Conservation (phyloP, 179 eudicot species). For the Spergularia azorica region DNA sequence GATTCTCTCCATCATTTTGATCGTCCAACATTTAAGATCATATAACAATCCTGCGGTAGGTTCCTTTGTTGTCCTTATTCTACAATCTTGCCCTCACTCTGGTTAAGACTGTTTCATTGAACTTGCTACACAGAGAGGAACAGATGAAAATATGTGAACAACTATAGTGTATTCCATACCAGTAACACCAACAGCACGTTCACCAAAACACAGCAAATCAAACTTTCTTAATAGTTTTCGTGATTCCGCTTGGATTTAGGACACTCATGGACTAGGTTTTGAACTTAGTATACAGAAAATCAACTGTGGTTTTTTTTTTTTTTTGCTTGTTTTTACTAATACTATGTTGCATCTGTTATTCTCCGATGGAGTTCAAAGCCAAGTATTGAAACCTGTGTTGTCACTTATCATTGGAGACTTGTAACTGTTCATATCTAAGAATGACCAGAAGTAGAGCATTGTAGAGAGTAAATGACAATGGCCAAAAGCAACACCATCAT, state of each 20-base stretch:
- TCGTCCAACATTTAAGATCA: constrained; percentile 66
- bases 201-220: neutral
- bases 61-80: constrained; percentile 6
- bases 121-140: neutral
- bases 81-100: neutral
- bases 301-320: too few species aligned
- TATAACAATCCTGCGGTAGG: constrained; percentile 83
- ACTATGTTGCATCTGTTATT: too few species aligned
- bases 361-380: too few species aligned
- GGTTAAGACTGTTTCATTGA: neutral
- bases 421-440: too few species aligned
- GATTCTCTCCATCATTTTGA: constrained; percentile 58
- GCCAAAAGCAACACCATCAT: too few species aligned
- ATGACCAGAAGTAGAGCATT: too few species aligned
- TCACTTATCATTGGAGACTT: too few species aligned
- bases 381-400: too few species aligned
- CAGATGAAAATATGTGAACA: neutral
- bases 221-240: neutral
- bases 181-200: too few species aligned
- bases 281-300: too few species aligned
- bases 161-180: neutral
- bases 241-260: constrained; percentile 4
- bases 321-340: too few species aligned
- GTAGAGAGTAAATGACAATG: too few species aligned
- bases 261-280: neutral